Evolutionary conservation across 2,329 filamentous ascomycete genomes (phyloP), one percentile per base, ranked within the genome.

Genomic region (Taxawa tesnikishii): DNA sequence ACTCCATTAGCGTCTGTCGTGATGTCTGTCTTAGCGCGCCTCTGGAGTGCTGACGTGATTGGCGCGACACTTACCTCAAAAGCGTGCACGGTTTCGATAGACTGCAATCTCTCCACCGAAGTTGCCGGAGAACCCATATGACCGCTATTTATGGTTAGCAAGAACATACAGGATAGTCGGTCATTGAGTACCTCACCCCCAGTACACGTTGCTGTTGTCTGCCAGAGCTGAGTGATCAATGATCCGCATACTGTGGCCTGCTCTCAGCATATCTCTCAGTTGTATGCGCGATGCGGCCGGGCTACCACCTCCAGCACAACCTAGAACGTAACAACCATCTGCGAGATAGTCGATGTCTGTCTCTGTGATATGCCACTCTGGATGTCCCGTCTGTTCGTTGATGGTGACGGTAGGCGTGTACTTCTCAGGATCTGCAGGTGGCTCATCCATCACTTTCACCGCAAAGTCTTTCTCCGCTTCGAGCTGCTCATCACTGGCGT

Each of bases 51-150:
- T 59, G 54, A 29, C 44, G 36, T n/a, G 65, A 56, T 15, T 67
- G 62, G 29, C 66, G 63, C 49, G 67, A 71, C 8, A 77, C 54
- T n/a, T 5, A 42, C 33, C 9, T 28, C 14, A 26, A 59, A 51
- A 1, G 59, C 58, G 28, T 56, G 45, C 4, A 54, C 47, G 5
- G 53, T 56, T 47, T 77, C 72, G 42, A 73, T 63, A 9, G 68
- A 69, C 1, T 63, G 59, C 1, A 75, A 60, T 43, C 73, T 72
- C 52, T 79, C 73, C 35, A 74, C 69, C 1, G 62, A 62, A 0
- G 77, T 73, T 3, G 69, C 70, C 1, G 74, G 74, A 11, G 67
- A 72, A 18, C 73, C 73, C 42, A 67, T 67, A 38, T 67, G 66
- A 1, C 70, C 71, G 7, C 68, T n/a, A n/a, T n/a, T n/a, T n/a